Percentiles rank a stretch among this genome's conserved stretches.
These are phyloP conservation scores for Trichoderma atrobrunneum DNA, from an alignment of 2,329 filamentous ascomycete species.

Conservation along the genomic window DNA sequence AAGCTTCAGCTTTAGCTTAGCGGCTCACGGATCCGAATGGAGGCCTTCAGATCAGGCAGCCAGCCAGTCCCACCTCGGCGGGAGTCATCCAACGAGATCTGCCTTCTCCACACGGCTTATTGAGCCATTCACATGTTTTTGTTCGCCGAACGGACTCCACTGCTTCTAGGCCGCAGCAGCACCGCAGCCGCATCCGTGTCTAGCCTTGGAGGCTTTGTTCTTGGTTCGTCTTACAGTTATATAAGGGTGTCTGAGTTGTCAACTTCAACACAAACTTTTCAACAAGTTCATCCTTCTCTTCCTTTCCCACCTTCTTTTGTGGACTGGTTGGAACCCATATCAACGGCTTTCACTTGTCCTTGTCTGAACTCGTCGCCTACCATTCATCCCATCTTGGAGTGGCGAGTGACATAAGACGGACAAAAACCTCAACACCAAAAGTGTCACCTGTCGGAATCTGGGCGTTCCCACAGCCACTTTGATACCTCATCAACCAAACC, in stretches of 20 bases:
- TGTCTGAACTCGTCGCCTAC: background rate
- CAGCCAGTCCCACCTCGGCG: constrained; percentile 9
- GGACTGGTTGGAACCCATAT: background rate
- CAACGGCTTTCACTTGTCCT: background rate
- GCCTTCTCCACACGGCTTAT: background rate
- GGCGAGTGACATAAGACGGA: background rate
- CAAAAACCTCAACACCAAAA: no score
- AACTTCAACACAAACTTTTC: background rate
- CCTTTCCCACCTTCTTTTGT: background rate
- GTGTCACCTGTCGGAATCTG: background rate
- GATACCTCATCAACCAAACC: background rate
- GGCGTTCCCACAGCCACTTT: background rate
- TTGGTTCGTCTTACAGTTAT: background rate
- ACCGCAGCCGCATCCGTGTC: background rate
- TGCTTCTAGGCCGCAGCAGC: constrained; percentile 9
- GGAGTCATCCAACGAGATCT: constrained; percentile 14
- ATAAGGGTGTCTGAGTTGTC: background rate
- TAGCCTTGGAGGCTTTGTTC: background rate
- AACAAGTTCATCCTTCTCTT: background rate
- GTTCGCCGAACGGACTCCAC: background rate
- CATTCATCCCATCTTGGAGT: background rate
- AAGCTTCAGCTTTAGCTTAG: background rate
- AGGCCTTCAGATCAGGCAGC: constrained; percentile 1
- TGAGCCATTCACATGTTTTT: background rate
- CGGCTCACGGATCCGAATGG: background rate